A percentile compares a stretch with the other conserved stretches of the same genome.
These are phyloP conservation scores for Drechslera avenae DNA, from an alignment of 2,329 filamentous ascomycete species.

Conservation along the genomic window DNA sequence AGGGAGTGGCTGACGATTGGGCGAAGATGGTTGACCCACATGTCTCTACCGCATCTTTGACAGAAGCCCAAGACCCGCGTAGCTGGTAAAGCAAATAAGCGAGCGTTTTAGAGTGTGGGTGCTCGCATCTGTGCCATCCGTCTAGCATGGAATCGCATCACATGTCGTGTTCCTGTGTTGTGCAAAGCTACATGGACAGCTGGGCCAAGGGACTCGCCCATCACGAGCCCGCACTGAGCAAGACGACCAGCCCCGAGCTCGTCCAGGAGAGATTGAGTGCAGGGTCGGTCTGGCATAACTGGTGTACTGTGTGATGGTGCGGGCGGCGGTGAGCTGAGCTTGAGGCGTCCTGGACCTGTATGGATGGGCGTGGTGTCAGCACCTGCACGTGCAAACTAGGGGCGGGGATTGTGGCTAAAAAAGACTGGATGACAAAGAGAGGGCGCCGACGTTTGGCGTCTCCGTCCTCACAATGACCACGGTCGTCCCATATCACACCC, in stretches of 20 bases:
- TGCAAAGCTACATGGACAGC: not conserved
- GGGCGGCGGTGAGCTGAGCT: slow-evolving; percentile 21
- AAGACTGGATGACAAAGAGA: not conserved
- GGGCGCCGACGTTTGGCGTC: not conserved
- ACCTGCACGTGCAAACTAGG: slow-evolving; percentile 11
- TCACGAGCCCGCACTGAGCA: not conserved
- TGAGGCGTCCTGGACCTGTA: not conserved
- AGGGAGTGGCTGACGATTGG: slow-evolving; percentile 7
- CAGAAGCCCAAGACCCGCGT: not conserved
- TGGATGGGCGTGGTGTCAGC: slow-evolving; percentile 9
- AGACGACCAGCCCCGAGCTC: not conserved
- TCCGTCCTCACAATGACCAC: not conserved
- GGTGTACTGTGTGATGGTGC: slow-evolving; percentile 5
- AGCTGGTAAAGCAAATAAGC: slow-evolving; percentile 7
- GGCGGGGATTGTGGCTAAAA: no score
- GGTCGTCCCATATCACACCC: not conserved
- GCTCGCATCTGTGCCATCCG: slow-evolving; percentile 3
- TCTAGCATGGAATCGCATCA: slow-evolving; percentile 6
- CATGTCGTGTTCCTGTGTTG: slow-evolving; percentile 5
- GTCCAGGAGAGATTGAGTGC: not conserved
- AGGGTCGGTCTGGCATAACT: slow-evolving; percentile 2
- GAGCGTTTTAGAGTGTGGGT: slow-evolving; percentile 7
- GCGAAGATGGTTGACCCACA: not conserved
- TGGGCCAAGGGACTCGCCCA: not conserved
- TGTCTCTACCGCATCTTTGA: not conserved